Base-by-base conservation (phyloP, 768 basidiomycete species). In the Leccinum subtestaceum region DNA sequence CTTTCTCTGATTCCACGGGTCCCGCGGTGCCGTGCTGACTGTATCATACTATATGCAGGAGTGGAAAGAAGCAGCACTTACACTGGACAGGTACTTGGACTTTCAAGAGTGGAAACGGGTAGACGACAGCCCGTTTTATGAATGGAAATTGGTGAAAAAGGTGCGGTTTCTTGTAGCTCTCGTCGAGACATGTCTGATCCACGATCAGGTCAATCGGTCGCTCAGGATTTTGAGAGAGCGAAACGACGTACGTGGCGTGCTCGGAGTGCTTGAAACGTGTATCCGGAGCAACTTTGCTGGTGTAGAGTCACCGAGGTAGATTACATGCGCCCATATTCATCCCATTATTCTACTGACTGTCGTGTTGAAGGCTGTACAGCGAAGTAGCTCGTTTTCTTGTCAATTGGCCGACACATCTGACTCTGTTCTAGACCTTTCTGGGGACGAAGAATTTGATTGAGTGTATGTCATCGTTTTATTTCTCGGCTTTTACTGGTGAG, bases 241-340 rank as follows among this genome's bases (percentile, higher is more conserved):
- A 64, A 85, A 87, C 34, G 95, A 99, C 70, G 88, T 84, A 3
- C 84, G 91, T 59, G 94, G 91, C 0, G 82, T 95, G 51, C 81
- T 96, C 47, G 95, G 93, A 4, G 91, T 98, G 0, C 76, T 99
- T 36, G 93, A 96, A 66, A 92, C 93, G 0, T 97, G 93, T 64
- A 82, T 98, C 47, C 81, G 95, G 55, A 83, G 86, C 23, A 98
- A 97, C 71, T 99, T 98, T 76, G 97, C 91, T 13, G 97, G 92
- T 0, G 86, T 92, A 4, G 95, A 97, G 75, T 91, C 91, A 36
- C 74, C 88, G 10, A 86, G 89, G 89, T 86, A 59, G 58, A 65
- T 12, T n/a, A 5, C 2, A 5, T 13, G 12, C 43, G 2, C 55
- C 59, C 36, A 3, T 6, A 17, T 32, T 21, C n/a, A 51, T 48